Evolutionary conservation across 441 rosid species (phyloP).

Genomic region (Erysimum pusillum): DNA sequence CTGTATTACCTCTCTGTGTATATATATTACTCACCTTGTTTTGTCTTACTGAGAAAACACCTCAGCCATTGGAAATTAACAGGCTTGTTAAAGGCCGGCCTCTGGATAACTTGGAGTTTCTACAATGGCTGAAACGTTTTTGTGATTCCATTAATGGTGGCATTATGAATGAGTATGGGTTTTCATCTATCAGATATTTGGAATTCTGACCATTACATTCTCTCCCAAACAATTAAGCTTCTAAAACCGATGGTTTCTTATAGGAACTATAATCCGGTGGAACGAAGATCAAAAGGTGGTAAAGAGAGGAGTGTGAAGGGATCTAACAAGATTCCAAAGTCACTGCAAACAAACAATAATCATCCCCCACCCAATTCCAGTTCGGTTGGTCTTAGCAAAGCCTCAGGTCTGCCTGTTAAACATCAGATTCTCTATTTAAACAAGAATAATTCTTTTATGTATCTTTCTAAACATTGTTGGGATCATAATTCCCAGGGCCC

Average conservation of each 20-base stretch:
- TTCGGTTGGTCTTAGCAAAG: constrained; percentile 40
- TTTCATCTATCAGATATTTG: constrained; percentile 6
- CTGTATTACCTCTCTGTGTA: not conserved
- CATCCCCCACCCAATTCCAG: constrained; percentile 49
- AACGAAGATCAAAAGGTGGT: constrained; percentile 85
- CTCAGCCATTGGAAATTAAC: constrained; percentile 92
- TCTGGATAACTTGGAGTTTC: constrained; percentile 96
- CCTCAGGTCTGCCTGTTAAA: constrained; percentile 19
- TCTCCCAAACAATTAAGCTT: not conserved
- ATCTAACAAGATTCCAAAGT: constrained; percentile 71
- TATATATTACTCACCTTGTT: not conserved
- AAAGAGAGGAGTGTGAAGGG: constrained; percentile 70
- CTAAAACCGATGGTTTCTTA: constrained; percentile 3
- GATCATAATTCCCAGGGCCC: constrained; percentile 53
- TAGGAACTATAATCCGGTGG: constrained; percentile 96
- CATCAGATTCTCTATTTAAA: constrained; percentile 15
- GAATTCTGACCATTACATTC: not conserved
- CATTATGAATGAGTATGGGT: constrained; percentile 87
- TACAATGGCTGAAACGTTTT: constrained; percentile 96
- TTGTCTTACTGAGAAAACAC: constrained; percentile 33
- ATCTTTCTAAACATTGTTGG: constrained; percentile 28
- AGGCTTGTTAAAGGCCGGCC: constrained; percentile 95
- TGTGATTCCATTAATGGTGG: constrained; percentile 99
- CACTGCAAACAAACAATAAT: constrained; percentile 77
- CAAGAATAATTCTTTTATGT: not conserved